A percentile compares a stretch with the other conserved stretches of the same genome.
Conservation (phyloP, 75 land plant species). For the Cupressus sempervirens region DNA sequence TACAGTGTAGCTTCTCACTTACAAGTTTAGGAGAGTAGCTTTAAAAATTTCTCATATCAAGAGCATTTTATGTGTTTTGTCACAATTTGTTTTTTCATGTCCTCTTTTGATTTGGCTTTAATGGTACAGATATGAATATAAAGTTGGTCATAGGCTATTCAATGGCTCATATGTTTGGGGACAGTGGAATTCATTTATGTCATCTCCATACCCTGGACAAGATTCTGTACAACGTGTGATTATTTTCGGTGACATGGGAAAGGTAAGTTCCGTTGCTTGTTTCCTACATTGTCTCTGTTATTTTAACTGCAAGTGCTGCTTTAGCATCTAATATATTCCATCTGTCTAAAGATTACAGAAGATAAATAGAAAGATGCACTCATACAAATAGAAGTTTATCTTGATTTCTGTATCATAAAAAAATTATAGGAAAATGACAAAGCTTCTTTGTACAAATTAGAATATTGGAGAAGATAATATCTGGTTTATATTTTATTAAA, state of each 20-base stretch:
- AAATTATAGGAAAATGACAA: background rate
- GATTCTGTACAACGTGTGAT: constrained; percentile 80
- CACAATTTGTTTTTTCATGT: background rate
- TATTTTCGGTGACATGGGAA: constrained; percentile 97
- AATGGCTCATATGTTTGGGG: constrained; percentile 71
- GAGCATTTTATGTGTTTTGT: background rate
- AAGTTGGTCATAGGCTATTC: constrained; percentile 61
- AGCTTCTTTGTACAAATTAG: background rate
- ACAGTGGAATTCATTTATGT: constrained; percentile 42
- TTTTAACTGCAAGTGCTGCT: background rate
- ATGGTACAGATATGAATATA: constrained; percentile 69
- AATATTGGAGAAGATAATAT: background rate
- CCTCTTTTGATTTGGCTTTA: background rate
- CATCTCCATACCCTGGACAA: constrained; percentile 88
- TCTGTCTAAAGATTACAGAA: background rate
- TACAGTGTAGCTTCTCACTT: background rate
- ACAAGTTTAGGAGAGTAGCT: background rate
- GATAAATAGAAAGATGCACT: background rate
- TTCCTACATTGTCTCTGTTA: background rate
- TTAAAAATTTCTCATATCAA: background rate
- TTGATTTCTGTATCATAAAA: background rate
- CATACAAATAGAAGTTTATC: background rate
- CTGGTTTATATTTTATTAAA: background rate
- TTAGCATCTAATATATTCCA: background rate
- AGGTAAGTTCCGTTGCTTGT: constrained; percentile 28